phyloP scores from a whole-genome alignment of 371 early-diverging fungal genomes.

The Smittium mucronatum region DNA sequence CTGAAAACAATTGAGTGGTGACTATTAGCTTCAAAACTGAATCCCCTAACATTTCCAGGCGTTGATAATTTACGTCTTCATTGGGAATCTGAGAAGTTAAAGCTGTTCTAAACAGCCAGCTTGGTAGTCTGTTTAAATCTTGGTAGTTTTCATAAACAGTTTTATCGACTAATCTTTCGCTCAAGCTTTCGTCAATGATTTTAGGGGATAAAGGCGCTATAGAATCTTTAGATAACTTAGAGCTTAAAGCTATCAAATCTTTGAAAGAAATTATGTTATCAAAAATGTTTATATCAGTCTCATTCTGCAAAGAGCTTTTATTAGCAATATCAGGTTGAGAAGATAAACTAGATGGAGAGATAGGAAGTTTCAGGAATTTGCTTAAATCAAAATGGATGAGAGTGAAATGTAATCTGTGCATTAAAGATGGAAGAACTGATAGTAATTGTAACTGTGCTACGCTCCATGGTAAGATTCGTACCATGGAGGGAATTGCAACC shows the following conservation, averaged over 20 bases:
- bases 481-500: not conserved
- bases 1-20: constrained; percentile 60
- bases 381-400: constrained; percentile 3
- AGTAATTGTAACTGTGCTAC: not conserved
- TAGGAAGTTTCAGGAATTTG: not conserved
- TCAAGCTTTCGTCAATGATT: not conserved
- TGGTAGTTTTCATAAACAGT: constrained; percentile 1
- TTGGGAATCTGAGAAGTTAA: constrained; percentile 58
- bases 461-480: constrained; percentile 2
- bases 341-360: not conserved
- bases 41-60: constrained; percentile 91
- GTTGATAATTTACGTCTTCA: constrained; percentile 71
- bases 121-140: not conserved
- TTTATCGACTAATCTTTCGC: not conserved
- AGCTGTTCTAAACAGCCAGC: constrained; percentile 46
- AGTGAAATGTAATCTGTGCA: not conserved
- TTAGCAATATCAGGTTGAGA: not conserved
- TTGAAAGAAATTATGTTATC: not conserved
- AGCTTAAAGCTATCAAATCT: not conserved
- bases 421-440: constrained; percentile 8
- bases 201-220: too few relatives aligned
- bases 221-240: not conserved
- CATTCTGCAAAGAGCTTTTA: not conserved
- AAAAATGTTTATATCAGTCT: not conserved
- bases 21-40: constrained; percentile 78